Base-by-base conservation (phyloP, 768 basidiomycete species). In the Termitomyces sp. region DNA sequence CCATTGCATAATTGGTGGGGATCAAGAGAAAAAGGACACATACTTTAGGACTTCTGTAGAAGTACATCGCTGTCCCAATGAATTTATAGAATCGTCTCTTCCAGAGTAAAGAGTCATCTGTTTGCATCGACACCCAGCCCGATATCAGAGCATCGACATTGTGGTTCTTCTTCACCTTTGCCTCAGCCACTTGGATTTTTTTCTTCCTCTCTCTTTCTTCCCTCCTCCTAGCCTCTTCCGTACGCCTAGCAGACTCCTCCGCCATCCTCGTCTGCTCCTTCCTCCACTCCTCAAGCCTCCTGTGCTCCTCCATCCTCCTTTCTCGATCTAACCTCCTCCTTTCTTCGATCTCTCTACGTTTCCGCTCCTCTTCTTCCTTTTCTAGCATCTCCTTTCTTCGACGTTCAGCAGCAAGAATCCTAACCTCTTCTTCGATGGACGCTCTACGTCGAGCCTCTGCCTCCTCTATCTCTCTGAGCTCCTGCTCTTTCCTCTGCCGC, bases 71-170 rank as follows among this genome's bases (percentile, higher is more conserved):
- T 24, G 73, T 75, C 16, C 75, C 77, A 53, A 77, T 70, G 48
- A 87, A 79, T 67, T 77, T 81, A 69, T 79, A 86, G 63, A 80
- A 87, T n/a, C 85, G 74, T 57, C 87, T 75, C 63, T 82, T 83
- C 87, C 87, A 88, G 0, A 76, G 71, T 54, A 84, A 68, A 3
- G 73, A 75, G 15, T 82, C 80, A 29, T 73, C 72, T 3, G 78
- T 77, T 65, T 86, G 85, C 51, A 87, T 72, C 1, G 84, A 85
- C 3, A 85, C 78, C 83, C 85, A 86, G 0, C 86, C 87, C 12
- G 74, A 73, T 53, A 77, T 62, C 16, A 78, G 60, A 3, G 68
- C 61, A 36, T 73, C 72, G 16, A 73, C 70, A 55, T 69, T 71
- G 16, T 73, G 70, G 53, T 68, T 70, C 6, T 64, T 64, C 54